Evolutionary conservation across 768 basidiomycete genomes (phyloP), one percentile per base, ranked within the genome.

Genomic region (Lactifluus pinguis): DNA sequence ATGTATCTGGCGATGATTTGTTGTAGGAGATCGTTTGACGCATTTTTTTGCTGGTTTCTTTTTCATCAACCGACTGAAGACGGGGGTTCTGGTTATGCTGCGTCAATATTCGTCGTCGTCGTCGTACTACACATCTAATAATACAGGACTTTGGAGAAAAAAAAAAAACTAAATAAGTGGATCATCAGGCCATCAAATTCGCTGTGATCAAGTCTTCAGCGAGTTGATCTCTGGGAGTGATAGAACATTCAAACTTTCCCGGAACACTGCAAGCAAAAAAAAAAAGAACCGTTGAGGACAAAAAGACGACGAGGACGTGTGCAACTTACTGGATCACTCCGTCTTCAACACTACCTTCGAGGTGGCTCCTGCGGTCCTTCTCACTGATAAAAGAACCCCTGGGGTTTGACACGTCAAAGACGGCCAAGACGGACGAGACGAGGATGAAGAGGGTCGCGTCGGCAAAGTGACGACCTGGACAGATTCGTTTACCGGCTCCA

Each of bases 391-490:
- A n/a, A n/a, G 30, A 49, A 3, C 29, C 8, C 21, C 21, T 55
- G 10, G 59, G 53, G 10, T 30, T 48, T 10, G 30, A 36, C 13
- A 62, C 42, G 21, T 44, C 36, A 30, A 61, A 61, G 39, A 52
- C 48, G 42, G 60, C 36, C 55, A 61, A 42, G 29, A 62, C 52
- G 6, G 57, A 42, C 48, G 25, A 66, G 8, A 60, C 61, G 38
- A 59, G 32, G 2, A 68, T 39, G 21, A 60, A 68, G 17, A 67
- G 48, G 19, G 51, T 53, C n/a, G 57, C 52, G 11, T 63, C 64
- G 14, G 60, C 67, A 49, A 68, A 57, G 32, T 67, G 66, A 1
- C 63, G 53, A 5, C 67, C 67, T 0, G 67, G 67, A 41, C 66
- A 68, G 48, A 61, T 45, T 8, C 60, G 53, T 54, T 56, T 61